A percentile compares a stretch with the other conserved stretches of the same genome.
Conservation (phyloP, 179 eudicot genomes). For the Spergularia azorica region DNA sequence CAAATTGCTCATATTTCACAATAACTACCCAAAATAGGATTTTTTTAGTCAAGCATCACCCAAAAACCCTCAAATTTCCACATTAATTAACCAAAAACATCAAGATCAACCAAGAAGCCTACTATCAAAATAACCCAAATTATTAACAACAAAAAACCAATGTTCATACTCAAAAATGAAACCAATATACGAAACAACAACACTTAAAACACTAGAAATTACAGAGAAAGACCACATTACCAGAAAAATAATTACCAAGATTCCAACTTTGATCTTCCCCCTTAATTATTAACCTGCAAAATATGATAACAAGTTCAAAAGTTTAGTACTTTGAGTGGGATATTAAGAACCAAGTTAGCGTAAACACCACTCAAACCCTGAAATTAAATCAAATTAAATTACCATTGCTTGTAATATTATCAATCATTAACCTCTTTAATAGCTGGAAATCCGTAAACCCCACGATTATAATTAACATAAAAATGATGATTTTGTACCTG, state of each 20-base stretch:
- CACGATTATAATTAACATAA: neutral
- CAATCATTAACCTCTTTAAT: constrained; percentile 21
- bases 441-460: constrained; percentile 30
- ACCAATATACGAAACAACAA: neutral
- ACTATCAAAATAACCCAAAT: neutral
- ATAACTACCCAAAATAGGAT: neutral
- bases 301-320: constrained; percentile 14
- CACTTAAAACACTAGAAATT: constrained; percentile 9
- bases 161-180: constrained; percentile 3
- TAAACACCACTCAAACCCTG: constrained; percentile 31
- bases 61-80: neutral
- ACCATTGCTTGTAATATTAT: constrained; percentile 22
- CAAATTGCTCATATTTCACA: neutral
- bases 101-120: neutral
- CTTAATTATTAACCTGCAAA: constrained; percentile 10
- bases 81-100: neutral
- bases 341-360: constrained; percentile 26
- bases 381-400: neutral
- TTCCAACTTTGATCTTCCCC: neutral
- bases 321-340: constrained; percentile 25
- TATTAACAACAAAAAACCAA: neutral
- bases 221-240: constrained; percentile 23
- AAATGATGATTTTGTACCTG: constrained; percentile 1
- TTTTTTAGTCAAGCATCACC: neutral
- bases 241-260: neutral